A percentile compares a stretch with the other conserved stretches of the same genome.
Conservation (phyloP, 2,329 filamentous ascomycete species). For the Trichoderma simmonsii region DNA sequence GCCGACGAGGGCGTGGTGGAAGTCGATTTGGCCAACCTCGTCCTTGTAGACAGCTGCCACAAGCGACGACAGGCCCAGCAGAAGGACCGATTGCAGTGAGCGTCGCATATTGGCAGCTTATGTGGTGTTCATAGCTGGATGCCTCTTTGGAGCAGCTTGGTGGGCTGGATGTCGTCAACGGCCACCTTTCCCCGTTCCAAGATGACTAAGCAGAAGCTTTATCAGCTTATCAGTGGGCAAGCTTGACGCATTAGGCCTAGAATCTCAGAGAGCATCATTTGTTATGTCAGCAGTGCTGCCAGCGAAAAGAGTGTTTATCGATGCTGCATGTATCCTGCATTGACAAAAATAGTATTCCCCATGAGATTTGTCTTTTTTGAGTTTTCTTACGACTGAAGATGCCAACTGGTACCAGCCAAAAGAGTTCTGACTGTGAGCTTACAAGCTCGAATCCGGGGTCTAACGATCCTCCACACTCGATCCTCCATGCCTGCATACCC, state of each 20-base stretch:
- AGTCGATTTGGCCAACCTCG: constrained; percentile 89
- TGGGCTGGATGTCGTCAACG: constrained; percentile 17
- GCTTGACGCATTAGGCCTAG: background rate
- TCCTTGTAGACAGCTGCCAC: constrained; percentile 75
- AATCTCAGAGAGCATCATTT: background rate
- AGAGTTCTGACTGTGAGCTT: background rate
- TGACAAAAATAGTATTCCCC: background rate
- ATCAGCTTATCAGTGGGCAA: background rate
- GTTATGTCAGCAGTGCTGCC: background rate
- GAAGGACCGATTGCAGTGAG: constrained; percentile 35
- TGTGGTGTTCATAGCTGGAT: constrained; percentile 11
- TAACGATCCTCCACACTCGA: background rate
- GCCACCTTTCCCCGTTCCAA: constrained; percentile 10
- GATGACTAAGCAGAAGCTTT: constrained; percentile 13
- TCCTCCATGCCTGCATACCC: background rate
- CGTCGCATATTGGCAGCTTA: constrained; percentile 33
- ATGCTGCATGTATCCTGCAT: background rate
- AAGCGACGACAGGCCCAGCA: constrained; percentile 40
- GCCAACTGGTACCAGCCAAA: background rate
- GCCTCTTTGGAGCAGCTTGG: constrained; percentile 9
- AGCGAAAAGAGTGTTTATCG: background rate
- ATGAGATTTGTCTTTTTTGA: background rate
- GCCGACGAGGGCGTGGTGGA: constrained; percentile 86
- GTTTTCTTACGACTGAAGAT: background rate
- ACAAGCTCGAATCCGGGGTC: background rate